Percentiles rank a stretch among this genome's conserved stretches.
These are phyloP conservation scores for Tetratostichococcus sp. DNA, from an alignment of 139 green algal genomes.

Conservation along the genomic window DNA sequence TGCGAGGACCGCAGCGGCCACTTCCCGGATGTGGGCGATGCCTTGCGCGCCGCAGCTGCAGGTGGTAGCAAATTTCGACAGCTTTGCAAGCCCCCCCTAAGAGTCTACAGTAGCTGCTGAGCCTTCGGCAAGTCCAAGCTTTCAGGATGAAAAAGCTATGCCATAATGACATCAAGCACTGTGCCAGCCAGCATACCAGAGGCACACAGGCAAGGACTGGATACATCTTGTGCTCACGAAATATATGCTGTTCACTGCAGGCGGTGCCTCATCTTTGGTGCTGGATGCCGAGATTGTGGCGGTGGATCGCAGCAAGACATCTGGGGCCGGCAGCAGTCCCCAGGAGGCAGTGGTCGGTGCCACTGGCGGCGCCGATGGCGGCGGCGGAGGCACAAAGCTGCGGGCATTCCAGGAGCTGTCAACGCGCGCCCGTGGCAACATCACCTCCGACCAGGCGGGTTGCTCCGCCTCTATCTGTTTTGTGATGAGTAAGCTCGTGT, in stretches of 20 bases:
- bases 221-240: too few relatives aligned
- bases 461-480: not conserved
- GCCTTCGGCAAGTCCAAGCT: too few relatives aligned
- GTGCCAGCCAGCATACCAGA: too few relatives aligned
- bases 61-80: not conserved
- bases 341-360: not conserved
- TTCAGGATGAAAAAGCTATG: too few relatives aligned
- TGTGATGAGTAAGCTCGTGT: too few relatives aligned
- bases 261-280: slow-evolving; percentile 35
- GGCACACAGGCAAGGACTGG: too few relatives aligned
- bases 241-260: slow-evolving; percentile 6
- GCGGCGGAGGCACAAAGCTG: slow-evolving; percentile 17
- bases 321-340: not conserved
- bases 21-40: slow-evolving; percentile 64
- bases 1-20: slow-evolving; percentile 66
- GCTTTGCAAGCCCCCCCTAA: too few relatives aligned
- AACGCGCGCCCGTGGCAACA: slow-evolving; percentile 45
- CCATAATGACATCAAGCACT: too few relatives aligned
- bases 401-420: slow-evolving; percentile 85
- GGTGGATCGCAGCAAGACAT: slow-evolving; percentile 48
- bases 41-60: slow-evolving; percentile 24
- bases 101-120: too few relatives aligned
- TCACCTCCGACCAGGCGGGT: slow-evolving; percentile 28
- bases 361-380: slow-evolving; percentile 10
- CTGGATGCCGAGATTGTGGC: slow-evolving; percentile 83